These are phyloP conservation scores for Ophiocordyceps robertsii DNA, from an alignment of 2,329 filamentous ascomycete species.

Conservation along the genomic window DNA sequence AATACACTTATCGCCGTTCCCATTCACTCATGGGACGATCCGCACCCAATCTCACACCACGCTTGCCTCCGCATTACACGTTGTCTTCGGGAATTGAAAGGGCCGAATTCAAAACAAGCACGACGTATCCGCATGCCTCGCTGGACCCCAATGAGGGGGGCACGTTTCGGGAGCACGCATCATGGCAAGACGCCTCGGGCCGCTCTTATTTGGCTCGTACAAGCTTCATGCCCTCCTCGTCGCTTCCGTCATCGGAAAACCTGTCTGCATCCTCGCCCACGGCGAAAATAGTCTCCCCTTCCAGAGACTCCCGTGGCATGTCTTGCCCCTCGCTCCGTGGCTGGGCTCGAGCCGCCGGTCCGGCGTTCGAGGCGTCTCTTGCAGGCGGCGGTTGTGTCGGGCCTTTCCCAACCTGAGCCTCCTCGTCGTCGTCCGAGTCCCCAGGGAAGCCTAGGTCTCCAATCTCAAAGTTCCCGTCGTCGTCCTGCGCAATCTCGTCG, in stretches of 20 bases:
- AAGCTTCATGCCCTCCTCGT: constrained; percentile 34
- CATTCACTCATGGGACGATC: too few relatives aligned
- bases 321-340: constrained; percentile 10
- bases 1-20: too few relatives aligned
- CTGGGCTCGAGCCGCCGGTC: constrained; percentile 9
- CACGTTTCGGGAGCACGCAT: neutral
- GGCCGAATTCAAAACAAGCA: too few relatives aligned
- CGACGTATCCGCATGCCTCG: too few relatives aligned
- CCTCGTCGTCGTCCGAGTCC: constrained; percentile 42
- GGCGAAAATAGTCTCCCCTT: constrained; percentile 92
- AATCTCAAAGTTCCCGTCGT: constrained; percentile 91
- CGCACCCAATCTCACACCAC: too few relatives aligned
- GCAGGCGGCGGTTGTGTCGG: constrained; percentile 9
- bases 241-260: constrained; percentile 60
- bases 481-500: constrained; percentile 96
- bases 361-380: constrained; percentile 11
- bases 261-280: constrained; percentile 76
- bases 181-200: neutral
- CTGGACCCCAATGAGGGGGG: neutral
- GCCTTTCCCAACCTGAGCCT: constrained; percentile 32
- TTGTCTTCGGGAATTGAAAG: too few relatives aligned
- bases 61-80: too few relatives aligned
- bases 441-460: constrained; percentile 72
- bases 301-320: constrained; percentile 43
- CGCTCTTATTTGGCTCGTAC: constrained; percentile 29